These are phyloP conservation scores for Monosporascus sp. DNA, from an alignment of 2,329 filamentous ascomycete genomes.

Conservation along the genomic window DNA sequence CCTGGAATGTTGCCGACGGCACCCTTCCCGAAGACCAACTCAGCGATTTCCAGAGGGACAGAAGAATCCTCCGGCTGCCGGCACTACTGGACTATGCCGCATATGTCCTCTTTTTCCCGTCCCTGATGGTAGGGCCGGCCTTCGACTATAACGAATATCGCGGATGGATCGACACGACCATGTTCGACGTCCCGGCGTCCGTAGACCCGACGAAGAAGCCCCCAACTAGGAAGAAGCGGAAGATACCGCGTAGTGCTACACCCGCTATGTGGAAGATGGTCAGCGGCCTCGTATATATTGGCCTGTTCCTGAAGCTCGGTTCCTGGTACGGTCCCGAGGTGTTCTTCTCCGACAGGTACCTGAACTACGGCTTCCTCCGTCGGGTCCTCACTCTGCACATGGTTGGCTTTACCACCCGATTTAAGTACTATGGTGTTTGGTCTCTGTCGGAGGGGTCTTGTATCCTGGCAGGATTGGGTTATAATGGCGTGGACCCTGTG, in stretches of 20 bases:
- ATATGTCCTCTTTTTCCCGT: conserved; percentile 94
- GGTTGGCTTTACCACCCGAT: conserved; percentile 72
- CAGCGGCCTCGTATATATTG: conserved; percentile 72
- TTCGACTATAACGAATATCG: conserved; percentile 94
- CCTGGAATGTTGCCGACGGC: conserved; percentile 96
- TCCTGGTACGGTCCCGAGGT: conserved; percentile 59
- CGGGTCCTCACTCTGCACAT: conserved; percentile 79
- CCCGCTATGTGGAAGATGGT: conserved; percentile 75
- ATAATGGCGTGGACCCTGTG: conserved; percentile 82
- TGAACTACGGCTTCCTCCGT: conserved; percentile 62
- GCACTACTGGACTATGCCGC: conserved; percentile 74
- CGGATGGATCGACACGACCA: conserved; percentile 85
- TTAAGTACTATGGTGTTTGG: conserved; percentile 98
- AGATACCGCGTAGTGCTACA: conserved; percentile 83
- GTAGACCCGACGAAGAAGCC: conserved; percentile 83
- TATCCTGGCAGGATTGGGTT: conserved; percentile 88
- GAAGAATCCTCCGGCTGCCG: conserved; percentile 71
- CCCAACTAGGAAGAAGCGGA: conserved; percentile 81
- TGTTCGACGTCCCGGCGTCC: conserved; percentile 81
- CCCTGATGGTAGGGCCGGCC: conserved; percentile 80
- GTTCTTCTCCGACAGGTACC: conserved; percentile 61
- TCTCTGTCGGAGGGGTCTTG: conserved; percentile 87
- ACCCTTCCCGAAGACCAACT: conserved; percentile 71
- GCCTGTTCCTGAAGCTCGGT: conserved; percentile 69
- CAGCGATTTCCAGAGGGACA: conserved; percentile 81